A percentile compares a stretch with the other conserved stretches of the same genome.
phyloP scores from a whole-genome alignment of 2,329 filamentous ascomycete genomes.

The Xylaria sp. region DNA sequence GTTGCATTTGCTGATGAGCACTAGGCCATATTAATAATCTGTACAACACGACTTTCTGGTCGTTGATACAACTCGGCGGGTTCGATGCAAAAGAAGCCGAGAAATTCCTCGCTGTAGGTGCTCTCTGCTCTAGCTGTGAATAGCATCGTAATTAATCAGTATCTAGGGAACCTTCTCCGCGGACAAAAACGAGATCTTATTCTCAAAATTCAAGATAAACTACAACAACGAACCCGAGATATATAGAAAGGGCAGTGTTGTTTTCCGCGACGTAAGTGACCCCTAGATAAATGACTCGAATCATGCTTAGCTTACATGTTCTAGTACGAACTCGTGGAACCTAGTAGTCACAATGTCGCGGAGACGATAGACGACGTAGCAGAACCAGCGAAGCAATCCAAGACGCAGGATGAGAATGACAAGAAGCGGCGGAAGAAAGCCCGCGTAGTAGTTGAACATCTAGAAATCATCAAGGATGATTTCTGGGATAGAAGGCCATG shows the following conservation, averaged over 20 bases:
- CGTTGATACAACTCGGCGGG: constrained; percentile 80
- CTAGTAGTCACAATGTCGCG: constrained; percentile 59
- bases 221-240: constrained; percentile 97
- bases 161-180: constrained; percentile 79
- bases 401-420: constrained; percentile 85
- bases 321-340: constrained; percentile 79
- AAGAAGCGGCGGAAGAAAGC: constrained; percentile 85
- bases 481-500: constrained; percentile 93
- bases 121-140: not conserved
- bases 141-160: constrained; percentile 37
- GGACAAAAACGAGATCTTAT: constrained; percentile 97
- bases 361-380: constrained; percentile 60
- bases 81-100: constrained; percentile 84
- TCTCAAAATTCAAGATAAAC: constrained; percentile 88
- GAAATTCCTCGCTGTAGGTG: constrained; percentile 75
- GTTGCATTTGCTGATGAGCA: constrained; percentile 38
- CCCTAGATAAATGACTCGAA: not conserved
- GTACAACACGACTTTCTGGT: constrained; percentile 98
- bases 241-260: constrained; percentile 90
- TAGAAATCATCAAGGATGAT: constrained; percentile 94
- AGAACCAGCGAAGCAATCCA: constrained; percentile 72
- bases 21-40: constrained; percentile 98
- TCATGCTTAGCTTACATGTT: constrained; percentile 36
- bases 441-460: constrained; percentile 81
- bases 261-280: constrained; percentile 79